These are phyloP conservation scores for Besnoitia besnoiti DNA, from an alignment of 169 alveolate genomes.

Conservation along the genomic window DNA sequence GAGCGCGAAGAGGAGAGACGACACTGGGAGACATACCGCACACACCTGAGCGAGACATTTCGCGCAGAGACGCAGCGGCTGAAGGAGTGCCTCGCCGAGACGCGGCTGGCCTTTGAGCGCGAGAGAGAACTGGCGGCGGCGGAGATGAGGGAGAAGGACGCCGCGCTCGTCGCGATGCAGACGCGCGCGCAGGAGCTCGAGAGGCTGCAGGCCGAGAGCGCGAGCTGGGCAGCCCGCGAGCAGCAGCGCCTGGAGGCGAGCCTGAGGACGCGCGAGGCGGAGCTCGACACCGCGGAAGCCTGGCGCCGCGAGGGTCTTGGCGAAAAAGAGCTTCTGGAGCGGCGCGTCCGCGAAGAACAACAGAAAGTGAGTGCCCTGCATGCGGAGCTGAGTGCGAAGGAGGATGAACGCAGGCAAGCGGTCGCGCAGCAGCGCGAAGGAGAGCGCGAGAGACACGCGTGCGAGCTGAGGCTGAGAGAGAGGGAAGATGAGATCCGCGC, in stretches of 20 bases:
- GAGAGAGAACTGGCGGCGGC: neutral
- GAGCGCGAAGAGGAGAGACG: neutral
- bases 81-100: neutral
- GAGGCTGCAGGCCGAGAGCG: neutral
- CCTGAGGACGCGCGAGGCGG: too few relatives aligned
- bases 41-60: neutral
- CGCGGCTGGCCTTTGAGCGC: neutral
- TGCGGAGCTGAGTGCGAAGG: neutral
- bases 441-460: neutral
- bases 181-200: neutral
- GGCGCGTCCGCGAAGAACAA: neutral
- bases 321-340: neutral
- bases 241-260: neutral
- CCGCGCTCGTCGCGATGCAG: neutral
- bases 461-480: neutral
- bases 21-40: neutral
- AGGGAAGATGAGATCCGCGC: neutral
- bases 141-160: neutral
- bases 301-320: too few relatives aligned
- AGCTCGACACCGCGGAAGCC: too few relatives aligned
- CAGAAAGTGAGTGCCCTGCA: neutral
- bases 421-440: neutral
- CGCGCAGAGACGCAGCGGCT: neutral
- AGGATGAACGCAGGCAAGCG: neutral
- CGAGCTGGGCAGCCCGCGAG: neutral